These are phyloP conservation scores for Mycena venus DNA, from an alignment of 768 basidiomycete genomes.

Conservation along the genomic window DNA sequence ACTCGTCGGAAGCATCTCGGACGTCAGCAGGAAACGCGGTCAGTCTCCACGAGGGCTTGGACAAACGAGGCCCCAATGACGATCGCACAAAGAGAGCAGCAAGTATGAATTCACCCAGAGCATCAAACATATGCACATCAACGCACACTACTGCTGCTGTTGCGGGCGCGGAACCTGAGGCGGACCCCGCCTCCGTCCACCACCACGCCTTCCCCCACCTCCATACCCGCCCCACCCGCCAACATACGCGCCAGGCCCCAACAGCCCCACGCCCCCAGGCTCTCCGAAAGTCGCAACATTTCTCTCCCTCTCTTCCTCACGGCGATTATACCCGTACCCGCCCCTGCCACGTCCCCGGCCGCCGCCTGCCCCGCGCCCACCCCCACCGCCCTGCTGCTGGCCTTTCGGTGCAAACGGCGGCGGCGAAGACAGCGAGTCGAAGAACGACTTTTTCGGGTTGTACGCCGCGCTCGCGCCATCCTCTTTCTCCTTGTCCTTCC, in stretches of 20 bases:
- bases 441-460: conserved; percentile 85
- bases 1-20: too few species aligned
- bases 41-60: too few species aligned
- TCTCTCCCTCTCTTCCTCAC: conserved; percentile 87
- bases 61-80: too few species aligned
- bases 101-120: neutral
- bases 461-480: conserved; percentile 64
- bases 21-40: too few species aligned
- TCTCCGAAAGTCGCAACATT: conserved; percentile 93
- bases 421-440: conserved; percentile 74
- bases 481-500: conserved; percentile 53
- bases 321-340: conserved; percentile 71
- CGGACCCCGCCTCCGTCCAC: conserved; percentile 42
- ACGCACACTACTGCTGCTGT: neutral
- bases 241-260: conserved; percentile 86
- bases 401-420: conserved; percentile 32
- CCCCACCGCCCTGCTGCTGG: conserved; percentile 51
- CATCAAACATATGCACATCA: neutral
- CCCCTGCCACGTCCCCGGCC: conserved; percentile 59
- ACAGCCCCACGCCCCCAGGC: conserved; percentile 81
- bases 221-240: conserved; percentile 83
- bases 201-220: conserved; percentile 55
- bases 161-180: neutral
- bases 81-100: too few species aligned
- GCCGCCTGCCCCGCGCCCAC: conserved; percentile 55